These are phyloP conservation scores for Cudoniella acicularis DNA, from an alignment of 495 filamentous ascomycete species.

Conservation along the genomic window DNA sequence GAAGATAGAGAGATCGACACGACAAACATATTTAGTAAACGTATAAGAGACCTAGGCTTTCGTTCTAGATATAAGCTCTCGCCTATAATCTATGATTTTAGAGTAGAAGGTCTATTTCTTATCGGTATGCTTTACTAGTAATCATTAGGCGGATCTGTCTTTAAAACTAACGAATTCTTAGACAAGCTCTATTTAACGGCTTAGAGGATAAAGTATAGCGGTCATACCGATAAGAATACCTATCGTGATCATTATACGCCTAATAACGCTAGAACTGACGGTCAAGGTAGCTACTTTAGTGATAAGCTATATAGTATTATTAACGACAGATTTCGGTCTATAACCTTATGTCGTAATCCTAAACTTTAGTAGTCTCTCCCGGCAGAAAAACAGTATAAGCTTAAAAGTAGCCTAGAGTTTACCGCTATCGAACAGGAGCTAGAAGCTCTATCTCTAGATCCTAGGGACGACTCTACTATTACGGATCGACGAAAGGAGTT, in stretches of 20 bases:
- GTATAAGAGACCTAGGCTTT: background rate
- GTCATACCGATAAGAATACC: constrained; percentile 18
- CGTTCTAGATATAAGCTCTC: background rate
- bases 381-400: constrained; percentile 21
- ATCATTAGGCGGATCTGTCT: constrained; percentile 4
- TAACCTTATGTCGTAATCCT: constrained; percentile 23
- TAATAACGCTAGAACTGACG: constrained; percentile 22
- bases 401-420: constrained; percentile 20
- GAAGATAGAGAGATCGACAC: background rate
- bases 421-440: constrained; percentile 20
- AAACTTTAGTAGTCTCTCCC: constrained; percentile 25
- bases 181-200: constrained; percentile 26
- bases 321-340: constrained; percentile 20
- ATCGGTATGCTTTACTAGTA: constrained; percentile 20
- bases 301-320: constrained; percentile 19
- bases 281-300: constrained; percentile 19
- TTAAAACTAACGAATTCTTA: constrained; percentile 13
- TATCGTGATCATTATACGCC: constrained; percentile 22
- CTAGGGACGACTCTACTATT: constrained; percentile 10
- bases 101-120: constrained; percentile 21
- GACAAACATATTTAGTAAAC: background rate
- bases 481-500: constrained; percentile 20
- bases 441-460: constrained; percentile 9
- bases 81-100: constrained; percentile 22
- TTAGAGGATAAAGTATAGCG: constrained; percentile 22